Percentiles rank a stretch among this genome's conserved stretches.
These are phyloP conservation scores for Straminergon stramineum DNA, from an alignment of 225 moss, liverwort and hornwort species.

Conservation along the genomic window DNA sequence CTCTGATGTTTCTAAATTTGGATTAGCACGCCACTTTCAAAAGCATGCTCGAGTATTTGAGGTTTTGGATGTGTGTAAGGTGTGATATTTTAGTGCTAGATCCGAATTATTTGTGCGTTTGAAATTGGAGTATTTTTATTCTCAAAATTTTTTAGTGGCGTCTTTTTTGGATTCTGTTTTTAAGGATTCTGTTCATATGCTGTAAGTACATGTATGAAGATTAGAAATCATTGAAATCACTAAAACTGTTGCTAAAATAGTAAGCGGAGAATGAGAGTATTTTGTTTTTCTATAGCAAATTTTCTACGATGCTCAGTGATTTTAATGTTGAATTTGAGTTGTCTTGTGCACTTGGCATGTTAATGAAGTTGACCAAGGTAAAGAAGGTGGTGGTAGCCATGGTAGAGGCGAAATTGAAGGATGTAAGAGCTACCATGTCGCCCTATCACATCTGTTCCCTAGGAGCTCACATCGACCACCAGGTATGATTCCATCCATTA, in stretches of 20 bases:
- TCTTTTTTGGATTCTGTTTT: not conserved
- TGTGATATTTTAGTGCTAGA: not conserved
- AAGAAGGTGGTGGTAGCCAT: constrained; percentile 44
- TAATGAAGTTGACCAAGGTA: constrained; percentile 42
- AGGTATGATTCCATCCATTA: constrained; percentile 26
- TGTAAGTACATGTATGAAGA: not conserved
- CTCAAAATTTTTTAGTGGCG: not conserved
- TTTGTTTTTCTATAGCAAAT: not conserved
- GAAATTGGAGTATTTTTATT: not conserved
- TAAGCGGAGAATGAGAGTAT: not conserved
- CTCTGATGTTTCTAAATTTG: not conserved
- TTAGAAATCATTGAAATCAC: not conserved
- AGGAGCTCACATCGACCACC: constrained; percentile 96
- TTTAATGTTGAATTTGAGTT: not conserved
- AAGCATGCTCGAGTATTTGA: not conserved
- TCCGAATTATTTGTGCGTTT: not conserved
- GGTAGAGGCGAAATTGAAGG: constrained; percentile 12
- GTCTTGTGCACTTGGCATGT: not conserved
- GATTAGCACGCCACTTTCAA: not conserved
- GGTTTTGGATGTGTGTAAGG: not conserved
- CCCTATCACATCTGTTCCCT: constrained; percentile 95
- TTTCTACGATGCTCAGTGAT: not conserved
- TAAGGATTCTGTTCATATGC: not conserved
- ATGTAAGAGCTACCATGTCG: constrained; percentile 58
- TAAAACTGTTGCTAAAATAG: not conserved